Evolutionary conservation across 441 rosid species (phyloP).

Genomic region (Viola pubescens): DNA sequence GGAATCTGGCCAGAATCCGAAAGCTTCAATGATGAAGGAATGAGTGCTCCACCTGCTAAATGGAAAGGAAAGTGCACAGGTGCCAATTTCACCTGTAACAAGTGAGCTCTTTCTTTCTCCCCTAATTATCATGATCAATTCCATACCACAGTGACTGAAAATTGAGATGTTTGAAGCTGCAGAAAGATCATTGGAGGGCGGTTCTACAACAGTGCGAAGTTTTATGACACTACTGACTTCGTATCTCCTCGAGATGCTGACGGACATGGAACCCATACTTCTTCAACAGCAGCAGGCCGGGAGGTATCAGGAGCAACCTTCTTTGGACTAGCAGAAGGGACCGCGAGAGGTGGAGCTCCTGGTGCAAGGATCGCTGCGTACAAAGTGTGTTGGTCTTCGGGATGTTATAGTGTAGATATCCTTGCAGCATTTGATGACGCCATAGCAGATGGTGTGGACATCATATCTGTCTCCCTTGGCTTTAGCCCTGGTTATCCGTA

Average conservation of each 20-base stretch:
- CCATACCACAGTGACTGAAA: not conserved
- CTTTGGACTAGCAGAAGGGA: constrained; percentile 43
- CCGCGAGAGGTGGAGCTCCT: constrained; percentile 52
- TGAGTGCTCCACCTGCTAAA: constrained; percentile 32
- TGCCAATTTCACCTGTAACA: constrained; percentile 28
- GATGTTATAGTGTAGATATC: constrained; percentile 29
- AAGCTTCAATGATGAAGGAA: constrained; percentile 39
- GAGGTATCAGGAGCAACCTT: constrained; percentile 28
- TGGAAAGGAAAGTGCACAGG: constrained; percentile 39
- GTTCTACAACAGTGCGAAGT: constrained; percentile 14
- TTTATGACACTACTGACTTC: not conserved
- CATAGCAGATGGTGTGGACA: constrained; percentile 52
- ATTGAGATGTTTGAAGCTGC: not conserved
- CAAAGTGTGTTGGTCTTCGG: constrained; percentile 42
- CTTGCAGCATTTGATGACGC: constrained; percentile 49
- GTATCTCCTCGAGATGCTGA: constrained; percentile 35
- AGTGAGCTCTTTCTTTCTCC: constrained; percentile 13
- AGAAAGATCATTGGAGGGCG: constrained; percentile 35
- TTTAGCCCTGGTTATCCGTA: constrained; percentile 19
- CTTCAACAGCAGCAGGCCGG: constrained; percentile 45
- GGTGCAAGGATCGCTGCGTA: constrained; percentile 44
- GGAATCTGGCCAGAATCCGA: constrained; percentile 54
- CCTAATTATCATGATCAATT: not conserved
- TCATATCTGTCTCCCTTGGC: constrained; percentile 66
- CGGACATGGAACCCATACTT: constrained; percentile 53